Conservation (phyloP, 805 yeast genomes). For the Metschnikowia shivogae region DNA sequence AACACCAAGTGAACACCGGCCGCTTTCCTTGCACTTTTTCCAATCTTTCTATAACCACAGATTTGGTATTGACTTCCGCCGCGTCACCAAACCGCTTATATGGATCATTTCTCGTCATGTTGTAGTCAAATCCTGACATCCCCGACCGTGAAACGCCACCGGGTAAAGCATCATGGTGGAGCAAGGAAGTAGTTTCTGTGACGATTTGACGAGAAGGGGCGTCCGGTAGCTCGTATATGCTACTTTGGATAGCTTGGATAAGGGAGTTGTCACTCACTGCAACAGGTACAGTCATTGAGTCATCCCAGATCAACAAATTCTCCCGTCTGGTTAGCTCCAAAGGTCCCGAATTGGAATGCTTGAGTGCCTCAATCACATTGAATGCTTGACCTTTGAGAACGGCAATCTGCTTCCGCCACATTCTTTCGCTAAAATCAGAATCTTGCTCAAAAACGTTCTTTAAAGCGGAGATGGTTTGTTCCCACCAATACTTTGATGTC, state of each 20-base stretch:
- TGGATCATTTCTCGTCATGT: constrained; percentile 13
- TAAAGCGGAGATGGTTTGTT: constrained; percentile 46
- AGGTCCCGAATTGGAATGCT: constrained; percentile 57
- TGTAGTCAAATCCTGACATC: constrained; percentile 24
- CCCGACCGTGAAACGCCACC: neutral
- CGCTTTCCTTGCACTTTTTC: constrained; percentile 52
- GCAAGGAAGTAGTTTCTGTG: constrained; percentile 1
- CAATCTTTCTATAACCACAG: constrained; percentile 57
- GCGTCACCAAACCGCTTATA: neutral
- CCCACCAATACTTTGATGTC: constrained; percentile 70
- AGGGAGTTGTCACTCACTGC: constrained; percentile 26
- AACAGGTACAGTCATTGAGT: constrained; percentile 53
- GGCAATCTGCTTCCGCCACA: constrained; percentile 67
- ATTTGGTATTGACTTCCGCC: constrained; percentile 27
- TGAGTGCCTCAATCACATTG: constrained; percentile 64
- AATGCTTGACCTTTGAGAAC: constrained; percentile 76
- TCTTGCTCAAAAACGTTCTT: constrained; percentile 51
- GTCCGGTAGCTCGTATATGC: constrained; percentile 18
- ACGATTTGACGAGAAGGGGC: neutral
- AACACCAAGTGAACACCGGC: constrained; percentile 67
- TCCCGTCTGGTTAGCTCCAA: constrained; percentile 60
- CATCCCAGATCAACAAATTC: constrained; percentile 56
- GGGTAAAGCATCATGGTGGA: neutral
- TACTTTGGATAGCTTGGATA: constrained; percentile 38
- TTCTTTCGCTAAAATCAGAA: constrained; percentile 56